phyloP scores from a whole-genome alignment of 2,329 filamentous ascomycete genomes.

The Fonsecaea monophora region DNA sequence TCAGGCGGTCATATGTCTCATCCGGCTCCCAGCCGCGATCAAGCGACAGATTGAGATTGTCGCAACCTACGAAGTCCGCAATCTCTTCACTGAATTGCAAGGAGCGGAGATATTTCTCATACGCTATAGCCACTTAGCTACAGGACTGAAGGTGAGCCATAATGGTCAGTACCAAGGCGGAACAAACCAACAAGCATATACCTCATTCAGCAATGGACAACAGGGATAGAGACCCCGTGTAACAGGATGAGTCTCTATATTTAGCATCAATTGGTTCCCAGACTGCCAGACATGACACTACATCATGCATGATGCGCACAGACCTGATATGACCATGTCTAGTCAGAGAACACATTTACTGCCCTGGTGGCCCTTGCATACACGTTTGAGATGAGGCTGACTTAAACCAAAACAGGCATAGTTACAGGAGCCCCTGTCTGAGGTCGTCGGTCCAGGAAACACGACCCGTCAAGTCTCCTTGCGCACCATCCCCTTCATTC shows the following conservation, averaged over 20 bases:
- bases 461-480: conserved; percentile 3
- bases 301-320: conserved; percentile 6
- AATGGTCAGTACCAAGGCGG: background rate
- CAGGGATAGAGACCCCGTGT: background rate
- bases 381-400: conserved; percentile 2
- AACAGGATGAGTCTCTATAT: conserved; percentile 1
- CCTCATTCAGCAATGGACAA: background rate
- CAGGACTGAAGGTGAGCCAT: background rate
- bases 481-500: conserved; percentile 6
- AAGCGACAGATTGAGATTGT: background rate
- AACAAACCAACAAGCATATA: background rate
- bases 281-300: conserved; percentile 4
- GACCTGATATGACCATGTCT: background rate
- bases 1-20: conserved; percentile 11
- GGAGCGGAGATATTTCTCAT: background rate
- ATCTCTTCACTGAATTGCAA: background rate
- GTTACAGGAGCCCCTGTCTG: background rate
- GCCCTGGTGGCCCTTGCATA: background rate
- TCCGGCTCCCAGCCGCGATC: background rate
- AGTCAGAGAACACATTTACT: background rate
- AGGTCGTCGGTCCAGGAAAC: background rate
- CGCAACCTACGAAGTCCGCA: background rate
- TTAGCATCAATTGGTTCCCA: background rate
- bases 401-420: conserved; percentile 7
- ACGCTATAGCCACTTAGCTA: background rate